Percentiles rank a stretch among this genome's conserved stretches.
phyloP scores from a whole-genome alignment of 139 green algal genomes.

The Chlorella vulgaris region DNA sequence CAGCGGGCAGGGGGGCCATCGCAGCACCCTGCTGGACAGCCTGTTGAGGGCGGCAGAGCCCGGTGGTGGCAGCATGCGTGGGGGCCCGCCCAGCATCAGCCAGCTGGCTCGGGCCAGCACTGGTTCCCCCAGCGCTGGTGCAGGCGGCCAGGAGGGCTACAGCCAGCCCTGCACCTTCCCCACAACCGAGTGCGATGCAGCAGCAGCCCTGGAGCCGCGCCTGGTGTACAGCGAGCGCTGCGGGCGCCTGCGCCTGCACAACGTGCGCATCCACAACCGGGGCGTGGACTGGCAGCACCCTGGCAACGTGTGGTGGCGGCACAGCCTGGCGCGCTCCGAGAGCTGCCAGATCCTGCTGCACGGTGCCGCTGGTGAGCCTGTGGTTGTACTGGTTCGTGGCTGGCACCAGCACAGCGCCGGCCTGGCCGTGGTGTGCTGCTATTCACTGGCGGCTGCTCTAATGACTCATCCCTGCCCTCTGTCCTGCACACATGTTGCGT shows the following conservation, averaged over 20 bases:
- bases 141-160: conserved; percentile 16
- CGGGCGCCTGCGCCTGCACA: conserved; percentile 77
- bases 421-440: not conserved
- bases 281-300: conserved; percentile 83
- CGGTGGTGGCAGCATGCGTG: not conserved
- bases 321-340: conserved; percentile 73
- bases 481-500: no score
- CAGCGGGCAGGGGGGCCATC: not conserved
- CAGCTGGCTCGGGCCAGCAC: not conserved
- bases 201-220: conserved; percentile 4
- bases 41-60: not conserved
- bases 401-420: not conserved
- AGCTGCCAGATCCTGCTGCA: conserved; percentile 74
- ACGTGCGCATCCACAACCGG: conserved; percentile 85
- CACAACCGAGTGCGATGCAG: not conserved
- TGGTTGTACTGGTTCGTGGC: not conserved
- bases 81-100: not conserved
- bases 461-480: no score
- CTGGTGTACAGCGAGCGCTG: conserved; percentile 61
- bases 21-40: not conserved
- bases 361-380: conserved; percentile 47
- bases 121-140: not conserved
- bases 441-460: not conserved
- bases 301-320: conserved; percentile 85
- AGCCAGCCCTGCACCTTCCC: conserved; percentile 22